Base-by-base conservation (phyloP, 176 grass and related monocot genomes). In the Oryza brachyantha region DNA sequence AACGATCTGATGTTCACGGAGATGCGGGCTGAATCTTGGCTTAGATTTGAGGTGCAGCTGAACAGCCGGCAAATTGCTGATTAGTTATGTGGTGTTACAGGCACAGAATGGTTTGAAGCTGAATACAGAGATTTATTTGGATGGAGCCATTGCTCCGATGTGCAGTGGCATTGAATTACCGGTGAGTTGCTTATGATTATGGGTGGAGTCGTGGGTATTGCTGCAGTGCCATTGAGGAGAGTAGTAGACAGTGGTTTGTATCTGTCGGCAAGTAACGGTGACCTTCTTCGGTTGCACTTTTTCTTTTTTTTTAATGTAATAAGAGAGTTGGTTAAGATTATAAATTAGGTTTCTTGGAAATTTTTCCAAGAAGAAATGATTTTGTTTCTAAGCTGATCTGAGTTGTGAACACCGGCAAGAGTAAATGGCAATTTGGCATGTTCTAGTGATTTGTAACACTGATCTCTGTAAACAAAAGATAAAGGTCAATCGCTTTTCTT, bases 1-100 rank as follows among this genome's bases (percentile, higher is more conserved):
- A 91, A 93, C 55, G 96, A 99, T 61, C 88, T 94, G 92, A 99
- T 93, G 95, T 95, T 87, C 90, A 99, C 96, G 0, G 96, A 99
- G 79, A 95, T 99, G 96, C 61, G 96, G 10, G 71, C 85, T 1
- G 88, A 99, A 27, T 99, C 96, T 13, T 99, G 92, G 25, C 70
- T 81, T 26, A 90, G 96, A 35, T 99, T 99, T 19, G 96, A 99
- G 74, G 21, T 9, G 1, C 85, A 79, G 40, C 78, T 99, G 75
- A 93, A 99, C 89, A 83, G 2, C 79, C 58, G 50, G 59, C 4
- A 0, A n/a, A 73, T 93, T 69, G 70, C 14, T 13, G 83, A 98
- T 89, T 98, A 79, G 40, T 68, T 13, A 52, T 70, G 40, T 43
- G 26, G 10, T 63, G 78, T 35, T 35, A 24, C 37, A 36, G 5